Base-by-base conservation (phyloP, 345 rosid genomes). In the Toxicodendron radicans region DNA sequence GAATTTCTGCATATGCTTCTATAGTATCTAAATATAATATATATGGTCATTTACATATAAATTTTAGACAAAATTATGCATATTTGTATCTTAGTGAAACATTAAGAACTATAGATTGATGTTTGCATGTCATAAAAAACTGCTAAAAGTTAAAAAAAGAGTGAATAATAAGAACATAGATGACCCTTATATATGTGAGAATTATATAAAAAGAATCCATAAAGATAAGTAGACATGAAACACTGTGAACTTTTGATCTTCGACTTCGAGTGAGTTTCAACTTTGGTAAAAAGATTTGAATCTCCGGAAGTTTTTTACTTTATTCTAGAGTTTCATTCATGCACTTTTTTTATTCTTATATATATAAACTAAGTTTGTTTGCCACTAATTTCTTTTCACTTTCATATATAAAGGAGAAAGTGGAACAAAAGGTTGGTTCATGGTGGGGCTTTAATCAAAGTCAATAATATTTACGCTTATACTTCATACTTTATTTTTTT, bases 271-370 rank as follows among this genome's bases (percentile, higher is more conserved):
- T 38, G 7, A 75, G 68, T 32, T 79, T 80, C 30, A 63, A 27
- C 61, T 63, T 72, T 74, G 78, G 75, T 68, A 64, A 61, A 85
- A 82, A 65, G 72, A 78, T 66, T 80, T 78, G 82, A 76, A 82
- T 71, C 79, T 75, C 79, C 14, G 66, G 64, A 60, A 46, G 10
- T 68, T 72, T 49, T 71, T 71, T 59, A 24, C 49, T 59, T 71
- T 71, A 9, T 71, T 11, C 74, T 59, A 59, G 74, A 76, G 7
- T 48, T 61, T 62, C 67, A 58, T 66, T 63, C 72, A 33, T 62
- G 33, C 30, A 30, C n/a, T 14, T 51, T 51, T 49, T 35, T 38
- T 38, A 6, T 38, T 38, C 9, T 38, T 38, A 48, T 67, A 21
- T 38, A 48, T 67, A 21, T 70, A n/a, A 64, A 14, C 73, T 14